A percentile compares a stretch with the other conserved stretches of the same genome.
Conservation (phyloP, 768 basidiomycete species). For the Hericium coralloides region DNA sequence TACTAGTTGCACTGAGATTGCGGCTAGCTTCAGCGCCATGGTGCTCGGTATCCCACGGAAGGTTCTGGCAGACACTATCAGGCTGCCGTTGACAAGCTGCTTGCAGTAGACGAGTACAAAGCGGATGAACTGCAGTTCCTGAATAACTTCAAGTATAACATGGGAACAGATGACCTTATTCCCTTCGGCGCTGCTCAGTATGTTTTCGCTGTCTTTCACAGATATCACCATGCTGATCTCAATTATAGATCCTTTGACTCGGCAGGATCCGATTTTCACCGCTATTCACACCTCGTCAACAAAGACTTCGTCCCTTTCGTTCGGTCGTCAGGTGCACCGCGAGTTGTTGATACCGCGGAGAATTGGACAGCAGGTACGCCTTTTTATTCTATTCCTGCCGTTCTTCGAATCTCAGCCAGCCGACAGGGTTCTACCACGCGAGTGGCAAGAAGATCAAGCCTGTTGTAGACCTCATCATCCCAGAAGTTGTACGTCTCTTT, state of each 20-base stretch:
- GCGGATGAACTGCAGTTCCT: constrained; percentile 50
- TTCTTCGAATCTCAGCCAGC: too few relatives aligned
- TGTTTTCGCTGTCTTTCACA: constrained; percentile 14
- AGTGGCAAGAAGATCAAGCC: constrained; percentile 39
- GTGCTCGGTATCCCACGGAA: constrained; percentile 65
- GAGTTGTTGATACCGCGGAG: constrained; percentile 57
- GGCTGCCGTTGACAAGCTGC: constrained; percentile 43
- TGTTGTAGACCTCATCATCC: constrained; percentile 44
- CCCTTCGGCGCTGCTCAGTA: constrained; percentile 60
- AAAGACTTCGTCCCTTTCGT: constrained; percentile 42
- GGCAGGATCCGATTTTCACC: constrained; percentile 40
- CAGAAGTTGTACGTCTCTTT: constrained; percentile 38
- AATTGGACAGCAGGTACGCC: constrained; percentile 65
- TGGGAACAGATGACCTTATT: constrained; percentile 53
- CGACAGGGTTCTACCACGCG: constrained; percentile 50
- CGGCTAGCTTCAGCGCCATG: constrained; percentile 68
- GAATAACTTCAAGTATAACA: constrained; percentile 43
- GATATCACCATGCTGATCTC: not conserved
- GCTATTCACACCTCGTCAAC: constrained; percentile 44
- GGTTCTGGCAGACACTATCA: constrained; percentile 35
- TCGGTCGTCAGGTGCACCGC: constrained; percentile 38
- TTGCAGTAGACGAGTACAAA: constrained; percentile 33
- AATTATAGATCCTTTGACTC: constrained; percentile 37
- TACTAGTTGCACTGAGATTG: not conserved
- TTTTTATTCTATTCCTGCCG: too few relatives aligned